Conservation (phyloP, 176 grass and related monocot species). For the Luzula sylvatica region DNA sequence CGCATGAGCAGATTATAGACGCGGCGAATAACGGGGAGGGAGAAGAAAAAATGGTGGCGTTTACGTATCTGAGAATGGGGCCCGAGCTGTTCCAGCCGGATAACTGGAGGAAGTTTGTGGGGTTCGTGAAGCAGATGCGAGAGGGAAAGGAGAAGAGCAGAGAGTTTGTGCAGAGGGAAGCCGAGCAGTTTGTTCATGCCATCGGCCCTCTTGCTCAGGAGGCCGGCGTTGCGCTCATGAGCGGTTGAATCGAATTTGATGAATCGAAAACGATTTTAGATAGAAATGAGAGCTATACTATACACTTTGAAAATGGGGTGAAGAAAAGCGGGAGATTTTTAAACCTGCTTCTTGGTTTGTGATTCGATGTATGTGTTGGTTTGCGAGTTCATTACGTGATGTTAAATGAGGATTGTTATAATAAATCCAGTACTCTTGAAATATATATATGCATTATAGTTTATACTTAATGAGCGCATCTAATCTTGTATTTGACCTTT, state of each 20-base stretch:
- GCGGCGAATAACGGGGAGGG: conserved; percentile 22
- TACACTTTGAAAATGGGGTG: no score
- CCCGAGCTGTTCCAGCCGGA: conserved; percentile 47
- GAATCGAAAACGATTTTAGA: not conserved
- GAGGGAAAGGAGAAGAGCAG: conserved; percentile 13
- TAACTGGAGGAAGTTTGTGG: conserved; percentile 56
- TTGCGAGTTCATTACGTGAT: no score
- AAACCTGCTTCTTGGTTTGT: not conserved
- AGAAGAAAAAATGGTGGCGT: conserved; percentile 61
- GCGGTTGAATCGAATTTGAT: conserved; percentile 30
- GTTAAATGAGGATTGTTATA: no score
- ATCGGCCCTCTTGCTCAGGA: conserved; percentile 44
- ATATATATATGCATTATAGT: no score
- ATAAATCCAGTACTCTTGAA: no score
- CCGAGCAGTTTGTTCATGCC: conserved; percentile 32
- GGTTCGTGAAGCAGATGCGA: conserved; percentile 54
- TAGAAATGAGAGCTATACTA: not conserved
- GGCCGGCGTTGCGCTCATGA: conserved; percentile 31
- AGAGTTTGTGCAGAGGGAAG: conserved; percentile 39
- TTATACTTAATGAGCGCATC: no score
- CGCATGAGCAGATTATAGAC: conserved; percentile 46
- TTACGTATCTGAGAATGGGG: conserved; percentile 69
- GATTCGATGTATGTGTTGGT: no score
- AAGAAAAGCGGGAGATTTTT: conserved; percentile 8
- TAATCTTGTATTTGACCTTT: no score